These are phyloP conservation scores for Bolboschoenoplectus hybrid DNA, from an alignment of 202 grass and related monocot genomes.

Conservation along the genomic window DNA sequence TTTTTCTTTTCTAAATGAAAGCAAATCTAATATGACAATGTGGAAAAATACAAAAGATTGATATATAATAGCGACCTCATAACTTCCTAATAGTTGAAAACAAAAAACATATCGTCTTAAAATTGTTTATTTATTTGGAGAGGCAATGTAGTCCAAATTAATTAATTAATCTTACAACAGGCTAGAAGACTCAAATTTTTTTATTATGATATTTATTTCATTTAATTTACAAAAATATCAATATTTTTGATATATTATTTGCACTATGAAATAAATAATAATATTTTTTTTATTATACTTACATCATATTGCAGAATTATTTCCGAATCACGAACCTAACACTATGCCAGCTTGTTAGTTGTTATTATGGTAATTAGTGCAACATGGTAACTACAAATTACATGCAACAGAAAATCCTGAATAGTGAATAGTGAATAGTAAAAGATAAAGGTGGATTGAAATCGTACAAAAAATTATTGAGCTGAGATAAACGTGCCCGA, in stretches of 20 bases:
- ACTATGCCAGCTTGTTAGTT: neutral
- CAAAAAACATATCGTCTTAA: neutral
- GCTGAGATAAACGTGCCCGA: neutral
- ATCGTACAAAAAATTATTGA: conserved; percentile 26
- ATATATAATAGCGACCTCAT: neutral
- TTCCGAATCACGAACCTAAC: neutral
- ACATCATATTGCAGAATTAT: neutral
- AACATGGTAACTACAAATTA: neutral
- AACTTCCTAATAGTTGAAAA: neutral
- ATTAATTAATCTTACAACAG: neutral
- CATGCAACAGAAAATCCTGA: neutral
- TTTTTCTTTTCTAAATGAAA: neutral
- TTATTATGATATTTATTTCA: neutral
- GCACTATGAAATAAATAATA: too few species aligned
- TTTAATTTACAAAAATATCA: too few species aligned
- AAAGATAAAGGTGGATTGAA: neutral
- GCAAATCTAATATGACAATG: neutral
- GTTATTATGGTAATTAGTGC: neutral
- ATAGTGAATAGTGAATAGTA: neutral
- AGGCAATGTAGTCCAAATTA: neutral
- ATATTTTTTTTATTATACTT: too few species aligned
- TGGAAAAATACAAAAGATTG: neutral
- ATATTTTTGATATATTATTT: too few species aligned
- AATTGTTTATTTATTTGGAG: neutral
- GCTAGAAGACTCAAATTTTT: neutral